Conservation (phyloP, 805 yeast genomes). For the Wickerhamomyces alni region DNA sequence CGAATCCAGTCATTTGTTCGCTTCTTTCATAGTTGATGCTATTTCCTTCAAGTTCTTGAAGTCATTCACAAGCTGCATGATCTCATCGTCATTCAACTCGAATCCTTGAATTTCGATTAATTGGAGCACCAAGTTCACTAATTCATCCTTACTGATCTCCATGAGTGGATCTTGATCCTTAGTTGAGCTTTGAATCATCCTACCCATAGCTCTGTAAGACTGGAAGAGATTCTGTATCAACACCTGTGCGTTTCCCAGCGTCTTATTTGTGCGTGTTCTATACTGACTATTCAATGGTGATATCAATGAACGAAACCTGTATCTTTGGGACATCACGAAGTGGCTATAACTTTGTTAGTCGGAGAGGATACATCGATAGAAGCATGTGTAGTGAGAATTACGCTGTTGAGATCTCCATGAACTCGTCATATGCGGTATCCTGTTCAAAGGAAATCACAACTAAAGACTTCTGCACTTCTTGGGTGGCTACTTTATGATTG, state of each 20-base stretch:
- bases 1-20: no score
- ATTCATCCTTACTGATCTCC: neutral
- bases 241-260: neutral
- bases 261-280: neutral
- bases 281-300: neutral
- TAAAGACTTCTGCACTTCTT: neutral
- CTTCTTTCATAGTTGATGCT: slow-evolving; percentile 32
- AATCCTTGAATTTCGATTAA: slow-evolving; percentile 4
- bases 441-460: neutral
- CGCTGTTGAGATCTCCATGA: neutral
- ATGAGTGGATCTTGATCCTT: neutral
- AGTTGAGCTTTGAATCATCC: slow-evolving; percentile 2
- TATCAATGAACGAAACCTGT: neutral
- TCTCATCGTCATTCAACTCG: slow-evolving; percentile 1
- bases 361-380: no score
- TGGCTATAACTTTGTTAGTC: neutral
- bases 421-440: neutral
- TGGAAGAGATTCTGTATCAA: slow-evolving; percentile 2
- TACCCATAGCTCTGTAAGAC: slow-evolving; percentile 3
- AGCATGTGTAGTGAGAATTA: neutral
- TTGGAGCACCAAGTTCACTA: slow-evolving; percentile 3
- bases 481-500: neutral
- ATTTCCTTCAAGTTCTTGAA: slow-evolving; percentile 4
- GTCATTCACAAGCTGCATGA: neutral
- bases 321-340: neutral